Conservation (phyloP, 1,284 basidiomycete species). For the Rhodotorula sp. region DNA sequence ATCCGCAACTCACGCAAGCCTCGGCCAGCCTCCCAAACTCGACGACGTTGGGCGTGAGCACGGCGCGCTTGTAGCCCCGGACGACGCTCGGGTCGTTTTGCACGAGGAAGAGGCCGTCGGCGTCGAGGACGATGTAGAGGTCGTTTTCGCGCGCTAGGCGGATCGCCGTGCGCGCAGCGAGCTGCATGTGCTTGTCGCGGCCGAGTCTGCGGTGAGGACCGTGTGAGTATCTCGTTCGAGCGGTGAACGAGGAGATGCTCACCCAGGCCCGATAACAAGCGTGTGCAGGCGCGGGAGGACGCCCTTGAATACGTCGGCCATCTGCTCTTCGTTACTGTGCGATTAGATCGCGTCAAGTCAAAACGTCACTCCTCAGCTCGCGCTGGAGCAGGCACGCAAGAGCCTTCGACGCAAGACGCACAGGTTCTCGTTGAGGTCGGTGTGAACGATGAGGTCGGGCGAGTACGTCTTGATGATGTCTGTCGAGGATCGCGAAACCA, state of each 20-base stretch:
- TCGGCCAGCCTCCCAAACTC: conserved; percentile 87
- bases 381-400: too few species aligned
- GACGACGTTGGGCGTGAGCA: conserved; percentile 91
- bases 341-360: conserved; percentile 36
- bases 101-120: conserved; percentile 79
- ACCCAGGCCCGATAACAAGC: conserved; percentile 79
- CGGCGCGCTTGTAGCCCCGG: conserved; percentile 73
- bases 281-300: conserved; percentile 78
- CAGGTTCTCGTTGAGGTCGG: conserved; percentile 62
- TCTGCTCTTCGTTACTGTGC: conserved; percentile 22
- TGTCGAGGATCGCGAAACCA: conserved; percentile 54
- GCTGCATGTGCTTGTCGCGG: conserved; percentile 85
- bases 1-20: conserved; percentile 59
- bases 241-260: conserved; percentile 27
- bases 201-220: conserved; percentile 58
- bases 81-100: conserved; percentile 74
- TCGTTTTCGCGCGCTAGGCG: conserved; percentile 59
- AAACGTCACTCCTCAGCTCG: conserved; percentile 52
- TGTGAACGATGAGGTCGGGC: conserved; percentile 91
- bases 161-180: conserved; percentile 58
- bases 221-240: not conserved
- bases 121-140: conserved; percentile 90
- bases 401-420: not conserved
- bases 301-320: conserved; percentile 59
- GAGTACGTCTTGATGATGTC: conserved; percentile 93